phyloP scores from a whole-genome alignment of 805 yeast species.

The Lachancea sp. region DNA sequence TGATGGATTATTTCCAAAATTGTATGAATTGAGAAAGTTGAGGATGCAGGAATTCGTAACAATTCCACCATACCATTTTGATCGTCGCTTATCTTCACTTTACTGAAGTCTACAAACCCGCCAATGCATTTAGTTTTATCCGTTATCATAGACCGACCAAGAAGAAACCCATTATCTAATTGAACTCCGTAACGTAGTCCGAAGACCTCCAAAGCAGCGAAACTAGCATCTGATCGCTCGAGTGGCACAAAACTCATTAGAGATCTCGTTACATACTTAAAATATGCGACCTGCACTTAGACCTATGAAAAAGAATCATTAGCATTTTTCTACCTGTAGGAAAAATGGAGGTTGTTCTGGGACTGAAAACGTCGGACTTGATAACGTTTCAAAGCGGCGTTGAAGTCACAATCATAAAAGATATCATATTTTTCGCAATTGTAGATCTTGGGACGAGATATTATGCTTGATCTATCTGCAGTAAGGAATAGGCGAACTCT shows the following conservation, averaged over 20 bases:
- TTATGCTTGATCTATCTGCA: too few species aligned
- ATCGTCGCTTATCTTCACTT: background rate
- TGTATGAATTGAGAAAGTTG: slow-evolving; percentile 32
- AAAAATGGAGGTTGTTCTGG: too few species aligned
- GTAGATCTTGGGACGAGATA: too few species aligned
- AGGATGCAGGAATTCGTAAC: slow-evolving; percentile 35
- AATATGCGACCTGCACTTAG: too few species aligned
- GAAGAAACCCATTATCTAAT: slow-evolving; percentile 1
- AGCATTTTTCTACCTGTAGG: too few species aligned
- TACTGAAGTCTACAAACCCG: slow-evolving; percentile 13
- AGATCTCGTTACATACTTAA: background rate
- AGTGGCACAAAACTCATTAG: background rate
- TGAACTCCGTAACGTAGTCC: background rate
- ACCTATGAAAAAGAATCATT: too few species aligned
- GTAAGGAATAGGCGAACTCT: too few species aligned
- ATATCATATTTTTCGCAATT: too few species aligned
- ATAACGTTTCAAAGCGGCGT: too few species aligned
- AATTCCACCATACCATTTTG: slow-evolving; percentile 27
- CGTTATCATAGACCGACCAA: slow-evolving; percentile 20
- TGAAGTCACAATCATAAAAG: too few species aligned
- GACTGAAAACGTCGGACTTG: too few species aligned
- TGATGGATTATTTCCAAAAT: slow-evolving; percentile 18
- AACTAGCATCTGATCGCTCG: background rate
- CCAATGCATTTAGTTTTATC: slow-evolving; percentile 34
- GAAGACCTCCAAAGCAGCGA: background rate